Percentiles rank a stretch among this genome's conserved stretches.
Conservation (phyloP, 306 rosid genomes). For the Lathyrus oleraceus region DNA sequence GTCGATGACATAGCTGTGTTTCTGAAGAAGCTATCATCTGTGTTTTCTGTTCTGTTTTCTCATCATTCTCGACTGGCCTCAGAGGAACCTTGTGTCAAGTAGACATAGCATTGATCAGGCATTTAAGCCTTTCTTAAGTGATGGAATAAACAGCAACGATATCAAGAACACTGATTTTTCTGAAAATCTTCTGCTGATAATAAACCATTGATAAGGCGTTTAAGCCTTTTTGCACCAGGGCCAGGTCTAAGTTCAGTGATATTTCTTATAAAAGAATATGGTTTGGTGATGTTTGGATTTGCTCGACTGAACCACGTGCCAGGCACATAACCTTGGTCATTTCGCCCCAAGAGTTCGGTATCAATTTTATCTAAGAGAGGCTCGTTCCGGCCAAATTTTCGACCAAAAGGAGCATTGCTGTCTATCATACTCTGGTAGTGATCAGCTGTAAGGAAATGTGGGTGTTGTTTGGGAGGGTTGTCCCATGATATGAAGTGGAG, state of each 20-base stretch:
- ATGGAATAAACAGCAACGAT: conserved; percentile 25
- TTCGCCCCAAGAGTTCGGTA: conserved; percentile 46
- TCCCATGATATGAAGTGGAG: conserved; percentile 64
- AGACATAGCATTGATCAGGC: conserved; percentile 9
- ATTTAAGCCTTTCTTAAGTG: conserved; percentile 29
- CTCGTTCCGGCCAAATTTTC: conserved; percentile 50
- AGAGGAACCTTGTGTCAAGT: conserved; percentile 30
- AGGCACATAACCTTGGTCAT: conserved; percentile 44
- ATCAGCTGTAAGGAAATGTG: conserved; percentile 45
- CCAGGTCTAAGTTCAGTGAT: conserved; percentile 50
- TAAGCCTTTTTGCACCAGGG: conserved; percentile 50
- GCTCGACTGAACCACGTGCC: conserved; percentile 43
- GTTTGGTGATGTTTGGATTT: conserved; percentile 34
- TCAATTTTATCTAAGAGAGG: conserved; percentile 51
- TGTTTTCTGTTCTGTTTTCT: conserved; percentile 36
- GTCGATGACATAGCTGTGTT: conserved; percentile 27
- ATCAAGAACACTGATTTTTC: conserved; percentile 46
- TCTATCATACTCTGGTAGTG: conserved; percentile 48
- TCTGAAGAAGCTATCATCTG: conserved; percentile 26
- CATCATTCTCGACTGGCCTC: conserved; percentile 39
- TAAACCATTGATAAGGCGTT: conserved; percentile 45
- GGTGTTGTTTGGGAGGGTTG: conserved; percentile 58
- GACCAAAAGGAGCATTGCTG: conserved; percentile 52
- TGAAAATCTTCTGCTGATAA: conserved; percentile 46
- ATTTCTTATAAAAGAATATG: conserved; percentile 36